phyloP scores from a whole-genome alignment of 768 basidiomycete species.

The Calocybe gangraenosa region DNA sequence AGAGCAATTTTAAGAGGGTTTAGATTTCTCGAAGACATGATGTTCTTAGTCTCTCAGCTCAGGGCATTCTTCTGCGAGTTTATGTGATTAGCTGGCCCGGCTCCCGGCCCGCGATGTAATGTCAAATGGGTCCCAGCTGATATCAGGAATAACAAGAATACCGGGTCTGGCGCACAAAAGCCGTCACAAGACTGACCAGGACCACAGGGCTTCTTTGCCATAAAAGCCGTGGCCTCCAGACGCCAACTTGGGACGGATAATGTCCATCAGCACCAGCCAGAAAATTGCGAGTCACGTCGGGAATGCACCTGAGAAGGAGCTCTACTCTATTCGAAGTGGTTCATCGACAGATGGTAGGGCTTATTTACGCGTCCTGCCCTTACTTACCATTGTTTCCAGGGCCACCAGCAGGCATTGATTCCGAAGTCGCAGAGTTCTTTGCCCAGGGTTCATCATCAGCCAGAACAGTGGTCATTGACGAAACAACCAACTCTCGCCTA shows the following conservation, averaged over 20 bases:
- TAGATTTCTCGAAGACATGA: slow-evolving; percentile 29
- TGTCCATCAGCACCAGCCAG: slow-evolving; percentile 8
- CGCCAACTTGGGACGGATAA: slow-evolving; percentile 2
- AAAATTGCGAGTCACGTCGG: slow-evolving; percentile 6
- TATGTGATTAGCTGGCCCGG: slow-evolving; percentile 1
- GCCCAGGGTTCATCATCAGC: slow-evolving; percentile 21
- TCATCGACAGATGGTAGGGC: slow-evolving; percentile 15
- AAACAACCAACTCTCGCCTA: slow-evolving; percentile 36
- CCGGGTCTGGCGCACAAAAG: slow-evolving; percentile 2
- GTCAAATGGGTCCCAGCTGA: slow-evolving; percentile 5
- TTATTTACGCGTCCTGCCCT: not conserved
- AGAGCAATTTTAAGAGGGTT: slow-evolving; percentile 25
- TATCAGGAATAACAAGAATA: slow-evolving; percentile 1
- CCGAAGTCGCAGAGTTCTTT: slow-evolving; percentile 44
- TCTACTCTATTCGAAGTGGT: slow-evolving; percentile 30
- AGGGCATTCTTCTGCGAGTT: not conserved
- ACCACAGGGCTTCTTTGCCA: slow-evolving; percentile 1
- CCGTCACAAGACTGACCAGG: slow-evolving; percentile 15
- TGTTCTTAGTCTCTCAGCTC: not conserved
- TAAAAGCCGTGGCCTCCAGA: slow-evolving; percentile 11
- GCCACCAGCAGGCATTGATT: slow-evolving; percentile 32
- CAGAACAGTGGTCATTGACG: slow-evolving; percentile 32
- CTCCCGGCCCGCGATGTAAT: slow-evolving; percentile 13
- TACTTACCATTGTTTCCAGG: slow-evolving; percentile 6
- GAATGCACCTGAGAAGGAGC: slow-evolving; percentile 26